Percentiles rank a stretch among this genome's conserved stretches.
Evolutionary conservation across 345 rosid species (phyloP).

Genomic region (Salix suchowensis): DNA sequence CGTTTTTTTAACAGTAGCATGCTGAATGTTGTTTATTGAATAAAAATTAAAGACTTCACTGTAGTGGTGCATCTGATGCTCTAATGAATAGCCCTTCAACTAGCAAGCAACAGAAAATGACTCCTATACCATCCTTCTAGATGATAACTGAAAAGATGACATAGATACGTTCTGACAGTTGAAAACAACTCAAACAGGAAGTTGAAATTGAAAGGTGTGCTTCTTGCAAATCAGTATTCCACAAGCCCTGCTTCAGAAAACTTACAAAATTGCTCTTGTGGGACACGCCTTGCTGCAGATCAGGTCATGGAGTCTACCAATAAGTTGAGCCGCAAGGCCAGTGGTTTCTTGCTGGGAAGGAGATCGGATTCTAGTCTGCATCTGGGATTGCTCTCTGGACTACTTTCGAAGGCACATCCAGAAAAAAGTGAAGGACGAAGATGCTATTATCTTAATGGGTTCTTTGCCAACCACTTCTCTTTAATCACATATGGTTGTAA

Average conservation of each 20-base stretch:
- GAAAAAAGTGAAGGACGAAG: conserved; percentile 34
- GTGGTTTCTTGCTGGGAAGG: conserved; percentile 33
- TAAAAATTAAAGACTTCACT: neutral
- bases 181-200: conserved; percentile 51
- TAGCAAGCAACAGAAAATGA: neutral
- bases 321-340: conserved; percentile 21
- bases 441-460: conserved; percentile 65
- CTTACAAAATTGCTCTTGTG: conserved; percentile 66
- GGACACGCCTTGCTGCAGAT: conserved; percentile 31
- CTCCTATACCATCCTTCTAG: neutral
- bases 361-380: conserved; percentile 43
- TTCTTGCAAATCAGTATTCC: conserved; percentile 59
- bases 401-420: conserved; percentile 53
- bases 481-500: conserved; percentile 17
- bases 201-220: conserved; percentile 58
- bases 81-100: neutral
- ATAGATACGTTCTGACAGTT: conserved; percentile 14
- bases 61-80: neutral
- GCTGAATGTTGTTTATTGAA: neutral
- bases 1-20: neutral
- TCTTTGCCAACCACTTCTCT: conserved; percentile 64
- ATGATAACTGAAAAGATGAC: neutral
- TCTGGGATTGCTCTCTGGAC: conserved; percentile 47
- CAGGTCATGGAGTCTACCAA: conserved; percentile 15
- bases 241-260: conserved; percentile 66